Evolutionary conservation across 2,329 filamentous ascomycete genomes (phyloP).

Genomic region (Fonsecaea multimorphosa): DNA sequence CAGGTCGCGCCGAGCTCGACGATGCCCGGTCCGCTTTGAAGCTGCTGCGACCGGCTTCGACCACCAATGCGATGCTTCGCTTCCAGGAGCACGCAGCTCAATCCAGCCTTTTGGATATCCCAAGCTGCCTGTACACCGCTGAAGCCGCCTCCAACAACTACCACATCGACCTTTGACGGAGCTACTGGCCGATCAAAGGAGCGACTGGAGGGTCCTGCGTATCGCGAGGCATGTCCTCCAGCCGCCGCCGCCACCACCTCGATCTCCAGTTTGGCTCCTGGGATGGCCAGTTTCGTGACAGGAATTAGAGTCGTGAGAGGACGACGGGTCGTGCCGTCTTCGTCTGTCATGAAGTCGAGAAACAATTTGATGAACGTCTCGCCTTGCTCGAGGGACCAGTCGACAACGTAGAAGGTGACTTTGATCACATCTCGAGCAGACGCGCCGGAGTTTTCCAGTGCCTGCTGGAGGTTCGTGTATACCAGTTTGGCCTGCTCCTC

Average conservation of each 20-base stretch:
- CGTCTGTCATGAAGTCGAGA: conserved; percentile 24
- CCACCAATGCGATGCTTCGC: conserved; percentile 58
- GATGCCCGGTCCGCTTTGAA: conserved; percentile 42
- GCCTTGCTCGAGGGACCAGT: conserved; percentile 40
- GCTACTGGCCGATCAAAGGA: conserved; percentile 16
- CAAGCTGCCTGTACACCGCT: conserved; percentile 48
- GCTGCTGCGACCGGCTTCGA: conserved; percentile 54
- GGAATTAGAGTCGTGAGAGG: conserved; percentile 53
- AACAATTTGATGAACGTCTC: conserved; percentile 46
- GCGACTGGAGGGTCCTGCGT: not conserved
- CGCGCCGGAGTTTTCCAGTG: conserved; percentile 47
- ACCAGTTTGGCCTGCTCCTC: conserved; percentile 50
- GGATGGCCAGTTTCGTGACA: conserved; percentile 48
- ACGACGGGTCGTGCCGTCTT: conserved; percentile 47
- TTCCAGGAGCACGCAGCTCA: conserved; percentile 55
- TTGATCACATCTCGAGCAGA: conserved; percentile 48
- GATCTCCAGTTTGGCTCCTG: conserved; percentile 52
- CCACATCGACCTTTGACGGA: conserved; percentile 40
- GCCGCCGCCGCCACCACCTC: conserved; percentile 48
- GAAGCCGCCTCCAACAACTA: conserved; percentile 56
- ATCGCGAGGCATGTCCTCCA: conserved; percentile 21
- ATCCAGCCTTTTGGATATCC: conserved; percentile 45
- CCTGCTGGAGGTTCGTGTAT: conserved; percentile 47
- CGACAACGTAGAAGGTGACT: conserved; percentile 51
- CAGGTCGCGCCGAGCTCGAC: conserved; percentile 64